Conservation (phyloP, 805 yeast species). For the Starmera pachycereana region DNA sequence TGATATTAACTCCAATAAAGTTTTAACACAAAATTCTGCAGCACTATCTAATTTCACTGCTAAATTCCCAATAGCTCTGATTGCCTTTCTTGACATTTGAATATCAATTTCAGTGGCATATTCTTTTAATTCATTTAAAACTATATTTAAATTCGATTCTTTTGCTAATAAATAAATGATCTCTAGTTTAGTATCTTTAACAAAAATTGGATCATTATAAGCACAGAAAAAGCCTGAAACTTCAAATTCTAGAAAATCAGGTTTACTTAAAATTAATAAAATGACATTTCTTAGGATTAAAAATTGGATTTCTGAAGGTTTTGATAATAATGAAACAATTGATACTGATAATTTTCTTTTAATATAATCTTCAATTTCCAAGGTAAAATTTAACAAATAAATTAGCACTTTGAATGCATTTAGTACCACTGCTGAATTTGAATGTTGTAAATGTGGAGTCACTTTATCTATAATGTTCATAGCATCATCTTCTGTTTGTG, state of each 20-base stretch:
- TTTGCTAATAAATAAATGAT: slow-evolving; percentile 73
- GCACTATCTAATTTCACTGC: slow-evolving; percentile 65
- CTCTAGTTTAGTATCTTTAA: slow-evolving; percentile 85
- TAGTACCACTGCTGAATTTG: slow-evolving; percentile 70
- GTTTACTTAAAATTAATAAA: slow-evolving; percentile 55
- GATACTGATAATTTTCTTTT: slow-evolving; percentile 61
- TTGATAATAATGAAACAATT: slow-evolving; percentile 55
- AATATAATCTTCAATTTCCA: slow-evolving; percentile 41
- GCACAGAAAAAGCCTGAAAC: slow-evolving; percentile 77
- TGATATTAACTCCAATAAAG: slow-evolving; percentile 46
- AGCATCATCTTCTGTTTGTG: slow-evolving; percentile 60
- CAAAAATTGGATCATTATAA: slow-evolving; percentile 77
- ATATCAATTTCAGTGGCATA: slow-evolving; percentile 83
- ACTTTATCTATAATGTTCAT: slow-evolving; percentile 50
- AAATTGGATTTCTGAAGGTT: slow-evolving; percentile 78
- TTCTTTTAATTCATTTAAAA: slow-evolving; percentile 68
- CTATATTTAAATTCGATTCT: slow-evolving; percentile 45
- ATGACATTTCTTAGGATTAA: slow-evolving; percentile 74
- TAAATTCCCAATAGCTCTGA: slow-evolving; percentile 81
- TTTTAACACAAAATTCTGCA: slow-evolving; percentile 53
- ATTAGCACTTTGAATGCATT: slow-evolving; percentile 65
- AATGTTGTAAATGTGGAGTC: slow-evolving; percentile 68
- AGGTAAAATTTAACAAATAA: slow-evolving; percentile 64
- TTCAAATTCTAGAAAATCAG: slow-evolving; percentile 49
- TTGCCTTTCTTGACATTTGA: slow-evolving; percentile 79